These are phyloP conservation scores for Cymbopogon citratus DNA, from an alignment of 176 grass and related monocot species.

Conservation along the genomic window DNA sequence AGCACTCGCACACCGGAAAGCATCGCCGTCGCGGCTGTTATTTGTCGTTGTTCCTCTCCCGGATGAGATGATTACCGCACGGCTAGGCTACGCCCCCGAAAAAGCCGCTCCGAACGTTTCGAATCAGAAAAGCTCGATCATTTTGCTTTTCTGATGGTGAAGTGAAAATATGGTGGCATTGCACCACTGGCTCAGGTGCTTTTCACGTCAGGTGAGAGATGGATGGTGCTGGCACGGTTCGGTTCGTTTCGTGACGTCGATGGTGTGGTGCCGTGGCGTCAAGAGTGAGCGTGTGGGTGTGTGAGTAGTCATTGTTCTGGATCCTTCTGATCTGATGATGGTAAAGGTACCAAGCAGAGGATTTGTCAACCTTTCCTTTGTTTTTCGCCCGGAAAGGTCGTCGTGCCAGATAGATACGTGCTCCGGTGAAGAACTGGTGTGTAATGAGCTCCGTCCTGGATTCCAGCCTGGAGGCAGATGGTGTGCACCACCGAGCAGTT, in stretches of 20 bases:
- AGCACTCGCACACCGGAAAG: too few relatives aligned
- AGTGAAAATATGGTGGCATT: not conserved
- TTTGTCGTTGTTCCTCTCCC: not conserved
- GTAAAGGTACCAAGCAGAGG: not conserved
- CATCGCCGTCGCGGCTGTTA: conserved; percentile 17
- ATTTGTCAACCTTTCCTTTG: not conserved
- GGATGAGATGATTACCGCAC: not conserved
- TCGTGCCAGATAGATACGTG: not conserved
- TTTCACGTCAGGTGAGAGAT: not conserved
- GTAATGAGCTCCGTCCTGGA: too few relatives aligned
- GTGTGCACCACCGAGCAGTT: not conserved
- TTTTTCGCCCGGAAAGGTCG: not conserved
- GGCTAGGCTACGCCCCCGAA: not conserved
- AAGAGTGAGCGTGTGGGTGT: not conserved
- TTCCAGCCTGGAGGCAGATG: not conserved
- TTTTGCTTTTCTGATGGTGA: not conserved
- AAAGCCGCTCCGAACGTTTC: not conserved
- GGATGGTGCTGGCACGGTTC: not conserved
- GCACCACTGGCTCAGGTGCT: not conserved
- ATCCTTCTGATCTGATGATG: not conserved
- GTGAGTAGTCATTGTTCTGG: not conserved
- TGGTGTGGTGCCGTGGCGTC: not conserved
- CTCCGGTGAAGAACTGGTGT: not conserved
- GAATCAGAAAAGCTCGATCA: not conserved
- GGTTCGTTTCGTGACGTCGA: not conserved